Conservation (phyloP, 1,139 yeast genomes). For the Lodderomyces margitis region DNA sequence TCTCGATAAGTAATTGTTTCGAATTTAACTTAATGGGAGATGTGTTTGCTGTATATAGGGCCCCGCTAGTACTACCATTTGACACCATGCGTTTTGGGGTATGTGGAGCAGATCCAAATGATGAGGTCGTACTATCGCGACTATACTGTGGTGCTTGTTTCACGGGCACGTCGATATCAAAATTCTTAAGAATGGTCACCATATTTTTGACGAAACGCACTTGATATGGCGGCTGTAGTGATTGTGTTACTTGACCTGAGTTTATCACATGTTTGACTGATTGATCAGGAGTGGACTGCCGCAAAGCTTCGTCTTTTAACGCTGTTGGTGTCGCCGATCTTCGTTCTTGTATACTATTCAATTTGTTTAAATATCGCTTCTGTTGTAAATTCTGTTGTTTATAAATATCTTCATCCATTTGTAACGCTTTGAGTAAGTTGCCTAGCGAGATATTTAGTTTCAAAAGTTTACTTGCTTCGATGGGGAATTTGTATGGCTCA, state of each 20-base stretch:
- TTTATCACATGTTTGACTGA: slow-evolving; percentile 12
- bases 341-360: slow-evolving; percentile 4
- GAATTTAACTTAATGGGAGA: slow-evolving; percentile 45
- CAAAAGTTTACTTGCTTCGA: slow-evolving; percentile 38
- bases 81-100: slow-evolving; percentile 11
- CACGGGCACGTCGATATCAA: slow-evolving; percentile 28
- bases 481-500: slow-evolving; percentile 27
- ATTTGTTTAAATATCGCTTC: slow-evolving; percentile 10
- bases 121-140: slow-evolving; percentile 11
- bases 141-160: slow-evolving; percentile 4
- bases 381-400: slow-evolving; percentile 15
- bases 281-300: neutral
- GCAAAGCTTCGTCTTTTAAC: neutral
- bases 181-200: slow-evolving; percentile 36
- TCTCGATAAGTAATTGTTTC: slow-evolving; percentile 44
- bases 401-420: slow-evolving; percentile 35
- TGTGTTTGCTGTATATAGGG: slow-evolving; percentile 12
- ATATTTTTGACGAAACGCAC: slow-evolving; percentile 37
- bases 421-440: slow-evolving; percentile 37
- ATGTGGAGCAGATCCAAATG: slow-evolving; percentile 10
- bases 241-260: slow-evolving; percentile 7
- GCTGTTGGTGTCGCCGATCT: slow-evolving; percentile 1
- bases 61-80: slow-evolving; percentile 5
- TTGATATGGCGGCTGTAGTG: slow-evolving; percentile 29
- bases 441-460: slow-evolving; percentile 47